These are phyloP conservation scores for Biancaea sappan DNA, from an alignment of 306 rosid genomes.

Conservation along the genomic window DNA sequence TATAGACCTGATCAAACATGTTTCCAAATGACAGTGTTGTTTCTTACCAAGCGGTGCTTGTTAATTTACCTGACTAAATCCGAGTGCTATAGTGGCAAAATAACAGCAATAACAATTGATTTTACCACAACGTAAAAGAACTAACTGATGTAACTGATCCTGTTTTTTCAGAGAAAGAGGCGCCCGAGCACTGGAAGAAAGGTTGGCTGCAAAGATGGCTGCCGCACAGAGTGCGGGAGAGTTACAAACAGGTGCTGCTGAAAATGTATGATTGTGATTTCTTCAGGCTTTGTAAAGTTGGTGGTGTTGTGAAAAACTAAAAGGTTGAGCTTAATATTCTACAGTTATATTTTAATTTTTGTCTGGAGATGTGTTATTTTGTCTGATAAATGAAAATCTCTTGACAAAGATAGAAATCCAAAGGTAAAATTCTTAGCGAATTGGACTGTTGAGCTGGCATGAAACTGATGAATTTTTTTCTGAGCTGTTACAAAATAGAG, in stretches of 20 bases:
- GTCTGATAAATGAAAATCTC: background rate
- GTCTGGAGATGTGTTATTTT: background rate
- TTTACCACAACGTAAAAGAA: constrained; percentile 16
- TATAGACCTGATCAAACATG: background rate
- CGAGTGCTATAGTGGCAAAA: background rate
- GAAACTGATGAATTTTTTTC: constrained; percentile 22
- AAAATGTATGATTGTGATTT: constrained; percentile 52
- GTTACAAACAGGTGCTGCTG: constrained; percentile 51
- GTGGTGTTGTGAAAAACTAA: background rate
- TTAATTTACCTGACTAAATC: background rate
- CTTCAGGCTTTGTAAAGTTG: background rate
- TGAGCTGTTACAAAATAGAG: constrained; percentile 40
- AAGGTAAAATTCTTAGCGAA: background rate
- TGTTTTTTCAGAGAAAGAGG: constrained; percentile 78
- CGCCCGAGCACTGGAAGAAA: constrained; percentile 94
- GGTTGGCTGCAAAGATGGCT: constrained; percentile 83
- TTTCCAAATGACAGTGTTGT: background rate
- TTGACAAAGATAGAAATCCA: background rate
- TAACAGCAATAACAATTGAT: background rate
- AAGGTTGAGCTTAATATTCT: background rate
- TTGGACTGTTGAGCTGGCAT: constrained; percentile 25
- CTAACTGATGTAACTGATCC: constrained; percentile 23
- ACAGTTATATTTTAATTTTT: background rate
- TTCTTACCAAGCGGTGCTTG: background rate
- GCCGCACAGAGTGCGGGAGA: constrained; percentile 54